Evolutionary conservation across 2,329 filamentous ascomycete genomes (phyloP).

Genomic region (Raffaelea albimanens): DNA sequence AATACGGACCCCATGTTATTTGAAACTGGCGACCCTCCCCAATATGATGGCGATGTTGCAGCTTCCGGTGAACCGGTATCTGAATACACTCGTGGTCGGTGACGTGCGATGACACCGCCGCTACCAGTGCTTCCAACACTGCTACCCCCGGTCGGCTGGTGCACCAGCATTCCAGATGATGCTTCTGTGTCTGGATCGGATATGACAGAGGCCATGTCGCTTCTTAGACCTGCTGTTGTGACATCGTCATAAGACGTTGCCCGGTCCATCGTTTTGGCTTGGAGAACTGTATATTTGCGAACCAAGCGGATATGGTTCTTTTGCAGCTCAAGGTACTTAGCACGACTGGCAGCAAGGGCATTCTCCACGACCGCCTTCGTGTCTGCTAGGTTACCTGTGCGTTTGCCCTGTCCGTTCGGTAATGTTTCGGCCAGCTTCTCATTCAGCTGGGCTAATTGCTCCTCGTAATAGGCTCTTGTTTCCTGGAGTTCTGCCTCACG

Average conservation of each 20-base stretch:
- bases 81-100: conserved; percentile 31
- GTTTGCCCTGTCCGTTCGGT: conserved; percentile 9
- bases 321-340: conserved; percentile 44
- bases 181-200: conserved; percentile 25
- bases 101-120: neutral
- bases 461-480: conserved; percentile 33
- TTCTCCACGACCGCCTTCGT: conserved; percentile 31
- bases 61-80: conserved; percentile 31
- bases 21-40: conserved; percentile 25
- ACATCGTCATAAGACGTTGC: conserved; percentile 10
- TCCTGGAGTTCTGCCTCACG: conserved; percentile 37
- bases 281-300: conserved; percentile 42
- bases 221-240: conserved; percentile 13
- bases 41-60: conserved; percentile 22
- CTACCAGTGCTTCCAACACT: conserved; percentile 1
- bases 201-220: conserved; percentile 2
- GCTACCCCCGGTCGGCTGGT: conserved; percentile 23
- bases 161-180: conserved; percentile 26
- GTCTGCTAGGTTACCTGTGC: conserved; percentile 17
- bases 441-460: conserved; percentile 38
- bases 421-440: conserved; percentile 31
- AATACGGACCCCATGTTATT: conserved; percentile 15
- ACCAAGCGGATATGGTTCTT: conserved; percentile 39
- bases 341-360: conserved; percentile 39
- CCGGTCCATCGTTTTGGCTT: conserved; percentile 21